These are phyloP conservation scores for Mycocentrospora acerina DNA, from an alignment of 2,329 filamentous ascomycete genomes.

Conservation along the genomic window DNA sequence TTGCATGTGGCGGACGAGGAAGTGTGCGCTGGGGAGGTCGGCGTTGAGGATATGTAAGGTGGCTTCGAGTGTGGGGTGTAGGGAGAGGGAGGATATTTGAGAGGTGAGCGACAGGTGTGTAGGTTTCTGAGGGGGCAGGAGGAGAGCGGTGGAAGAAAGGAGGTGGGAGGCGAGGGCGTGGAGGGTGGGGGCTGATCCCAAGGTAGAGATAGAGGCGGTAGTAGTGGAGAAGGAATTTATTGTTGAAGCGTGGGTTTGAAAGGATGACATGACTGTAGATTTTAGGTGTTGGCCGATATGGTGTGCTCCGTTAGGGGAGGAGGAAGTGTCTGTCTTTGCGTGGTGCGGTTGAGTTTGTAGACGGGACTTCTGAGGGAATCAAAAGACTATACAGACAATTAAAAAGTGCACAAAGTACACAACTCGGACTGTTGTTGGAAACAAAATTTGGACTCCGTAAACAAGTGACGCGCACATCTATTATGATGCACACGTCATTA, in stretches of 20 bases:
- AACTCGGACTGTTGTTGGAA: background rate
- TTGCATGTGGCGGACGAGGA: slow-evolving; percentile 56
- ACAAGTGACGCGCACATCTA: slow-evolving; percentile 11
- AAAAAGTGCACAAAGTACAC: too few relatives aligned
- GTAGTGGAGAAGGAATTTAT: slow-evolving; percentile 1
- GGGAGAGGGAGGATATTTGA: slow-evolving; percentile 28
- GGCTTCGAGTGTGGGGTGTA: slow-evolving; percentile 54
- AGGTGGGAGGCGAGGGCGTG: slow-evolving; percentile 10
- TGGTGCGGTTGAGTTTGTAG: too few relatives aligned
- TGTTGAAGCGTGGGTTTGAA: background rate
- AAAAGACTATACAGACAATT: background rate
- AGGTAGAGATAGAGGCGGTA: slow-evolving; percentile 1
- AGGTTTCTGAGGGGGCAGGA: slow-evolving; percentile 14
- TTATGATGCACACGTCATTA: slow-evolving; percentile 24
- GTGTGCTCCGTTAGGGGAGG: too few relatives aligned
- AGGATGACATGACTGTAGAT: too few relatives aligned
- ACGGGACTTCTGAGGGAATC: too few relatives aligned
- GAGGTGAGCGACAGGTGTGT: slow-evolving; percentile 15
- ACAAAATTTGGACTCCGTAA: background rate
- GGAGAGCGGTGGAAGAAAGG: slow-evolving; percentile 13
- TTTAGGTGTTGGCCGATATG: too few relatives aligned
- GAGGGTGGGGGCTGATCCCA: slow-evolving; percentile 6
- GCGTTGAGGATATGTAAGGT: slow-evolving; percentile 54
- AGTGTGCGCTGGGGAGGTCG: slow-evolving; percentile 54
- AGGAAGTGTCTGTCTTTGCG: too few relatives aligned